Evolutionary conservation across 345 rosid genomes (phyloP).

Genomic region (Populus pruinosa): DNA sequence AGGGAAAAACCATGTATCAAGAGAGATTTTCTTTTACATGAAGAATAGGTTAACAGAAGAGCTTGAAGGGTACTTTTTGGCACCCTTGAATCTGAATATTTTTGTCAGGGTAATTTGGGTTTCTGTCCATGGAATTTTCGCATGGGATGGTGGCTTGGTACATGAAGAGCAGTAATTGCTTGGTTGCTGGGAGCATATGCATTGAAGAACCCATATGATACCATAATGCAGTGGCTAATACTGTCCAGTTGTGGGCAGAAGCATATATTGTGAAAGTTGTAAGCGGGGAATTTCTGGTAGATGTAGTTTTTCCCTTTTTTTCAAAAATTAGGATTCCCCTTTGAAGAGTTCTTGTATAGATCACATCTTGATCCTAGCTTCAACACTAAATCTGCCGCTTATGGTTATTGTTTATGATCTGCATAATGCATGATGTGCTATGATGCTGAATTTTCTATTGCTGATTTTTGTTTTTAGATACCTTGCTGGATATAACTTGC

Average conservation of each 20-base stretch:
- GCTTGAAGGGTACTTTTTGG: conserved; percentile 20
- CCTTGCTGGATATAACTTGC: background rate
- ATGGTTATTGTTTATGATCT: conserved; percentile 2
- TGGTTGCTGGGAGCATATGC: conserved; percentile 8
- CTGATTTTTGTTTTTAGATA: background rate
- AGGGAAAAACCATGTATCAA: conserved; percentile 17
- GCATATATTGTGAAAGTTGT: conserved; percentile 8
- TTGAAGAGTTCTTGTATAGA: conserved; percentile 21
- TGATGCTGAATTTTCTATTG: background rate
- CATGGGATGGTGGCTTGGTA: conserved; percentile 18
- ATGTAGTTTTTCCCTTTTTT: background rate
- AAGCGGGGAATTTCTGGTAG: conserved; percentile 21
- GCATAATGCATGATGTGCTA: background rate
- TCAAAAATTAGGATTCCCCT: conserved; percentile 8
- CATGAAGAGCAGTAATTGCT: conserved; percentile 9
- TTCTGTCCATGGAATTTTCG: background rate
- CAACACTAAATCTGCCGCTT: background rate
- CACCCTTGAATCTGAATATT: conserved; percentile 8
- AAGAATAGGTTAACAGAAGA: conserved; percentile 22
- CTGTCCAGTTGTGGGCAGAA: conserved; percentile 9
- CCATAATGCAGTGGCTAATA: background rate
- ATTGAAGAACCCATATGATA: background rate
- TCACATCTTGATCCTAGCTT: conserved; percentile 10
- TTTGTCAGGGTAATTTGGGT: background rate
- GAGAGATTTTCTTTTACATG: conserved; percentile 12